Percentiles rank a stretch among this genome's conserved stretches.
Conservation (phyloP, 768 basidiomycete species). For the Tremella fuciformis region DNA sequence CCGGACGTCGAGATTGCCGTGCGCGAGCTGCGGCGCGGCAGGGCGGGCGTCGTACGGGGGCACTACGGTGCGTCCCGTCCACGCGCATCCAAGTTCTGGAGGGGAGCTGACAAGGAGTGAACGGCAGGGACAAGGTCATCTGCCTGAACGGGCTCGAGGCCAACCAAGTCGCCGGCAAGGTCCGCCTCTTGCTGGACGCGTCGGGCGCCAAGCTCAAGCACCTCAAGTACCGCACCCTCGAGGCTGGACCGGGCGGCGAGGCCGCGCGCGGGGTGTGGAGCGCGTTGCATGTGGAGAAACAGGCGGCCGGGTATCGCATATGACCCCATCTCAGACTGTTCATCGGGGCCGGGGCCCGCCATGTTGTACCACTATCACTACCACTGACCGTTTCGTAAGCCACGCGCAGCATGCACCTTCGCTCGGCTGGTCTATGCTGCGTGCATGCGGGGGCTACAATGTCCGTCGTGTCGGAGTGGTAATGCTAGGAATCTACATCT, state of each 20-base stretch:
- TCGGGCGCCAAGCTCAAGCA: conserved; percentile 49
- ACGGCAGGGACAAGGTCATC: conserved; percentile 51
- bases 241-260: conserved; percentile 47
- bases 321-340: conserved; percentile 17
- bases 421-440: no score
- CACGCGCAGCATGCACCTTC: no score
- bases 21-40: conserved; percentile 38
- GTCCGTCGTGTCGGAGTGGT: no score
- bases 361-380: conserved; percentile 16
- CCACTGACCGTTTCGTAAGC: no score
- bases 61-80: conserved; percentile 48
- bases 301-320: conserved; percentile 41
- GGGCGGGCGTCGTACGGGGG: conserved; percentile 46
- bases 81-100: no score
- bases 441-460: no score
- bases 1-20: conserved; percentile 51
- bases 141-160: conserved; percentile 46
- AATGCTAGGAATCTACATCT: no score
- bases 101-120: conserved; percentile 29
- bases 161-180: conserved; percentile 45
- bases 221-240: conserved; percentile 44
- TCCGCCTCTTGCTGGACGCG: conserved; percentile 43
- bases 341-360: neutral
- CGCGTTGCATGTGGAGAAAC: conserved; percentile 31
- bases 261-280: conserved; percentile 50